Conservation (phyloP, 768 basidiomycete genomes). For the Mycena venus region DNA sequence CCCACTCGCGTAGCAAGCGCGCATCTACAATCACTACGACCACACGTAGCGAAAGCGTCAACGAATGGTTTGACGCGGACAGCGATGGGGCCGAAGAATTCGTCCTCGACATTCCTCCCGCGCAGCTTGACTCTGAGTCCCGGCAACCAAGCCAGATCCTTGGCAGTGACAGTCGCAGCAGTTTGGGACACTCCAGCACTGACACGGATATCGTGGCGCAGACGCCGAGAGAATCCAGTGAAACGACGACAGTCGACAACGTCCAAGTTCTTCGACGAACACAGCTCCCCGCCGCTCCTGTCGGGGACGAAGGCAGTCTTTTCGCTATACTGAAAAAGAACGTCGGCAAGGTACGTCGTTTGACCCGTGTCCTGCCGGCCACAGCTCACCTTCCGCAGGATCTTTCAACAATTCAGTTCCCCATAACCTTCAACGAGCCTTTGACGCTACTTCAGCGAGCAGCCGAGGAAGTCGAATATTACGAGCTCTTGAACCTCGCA, state of each 20-base stretch:
- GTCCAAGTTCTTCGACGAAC: slow-evolving; percentile 63
- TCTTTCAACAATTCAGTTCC: slow-evolving; percentile 84
- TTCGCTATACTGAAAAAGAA: slow-evolving; percentile 90
- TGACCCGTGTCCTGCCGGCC: not conserved
- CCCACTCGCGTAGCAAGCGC: slow-evolving; percentile 54
- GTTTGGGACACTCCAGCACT: slow-evolving; percentile 60
- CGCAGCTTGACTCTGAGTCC: slow-evolving; percentile 48
- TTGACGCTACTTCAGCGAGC: slow-evolving; percentile 84
- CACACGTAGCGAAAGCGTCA: slow-evolving; percentile 60
- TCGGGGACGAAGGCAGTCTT: slow-evolving; percentile 85
- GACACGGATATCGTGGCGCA: slow-evolving; percentile 67
- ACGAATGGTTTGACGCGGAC: slow-evolving; percentile 88
- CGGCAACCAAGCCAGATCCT: slow-evolving; percentile 55
- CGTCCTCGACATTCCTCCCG: slow-evolving; percentile 62
- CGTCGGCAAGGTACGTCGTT: slow-evolving; percentile 78
- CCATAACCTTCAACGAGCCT: slow-evolving; percentile 94
- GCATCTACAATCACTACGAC: slow-evolving; percentile 61
- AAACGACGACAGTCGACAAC: not conserved
- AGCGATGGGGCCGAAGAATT: slow-evolving; percentile 79
- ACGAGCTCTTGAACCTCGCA: slow-evolving; percentile 76
- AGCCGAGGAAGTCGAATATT: slow-evolving; percentile 90
- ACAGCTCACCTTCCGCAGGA: slow-evolving; percentile 61
- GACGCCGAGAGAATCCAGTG: slow-evolving; percentile 23
- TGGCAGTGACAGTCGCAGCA: slow-evolving; percentile 56
- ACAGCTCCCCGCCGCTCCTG: slow-evolving; percentile 68